phyloP scores from a whole-genome alignment of 176 grass and related monocot genomes.

The Eremochloa ophiuroides region DNA sequence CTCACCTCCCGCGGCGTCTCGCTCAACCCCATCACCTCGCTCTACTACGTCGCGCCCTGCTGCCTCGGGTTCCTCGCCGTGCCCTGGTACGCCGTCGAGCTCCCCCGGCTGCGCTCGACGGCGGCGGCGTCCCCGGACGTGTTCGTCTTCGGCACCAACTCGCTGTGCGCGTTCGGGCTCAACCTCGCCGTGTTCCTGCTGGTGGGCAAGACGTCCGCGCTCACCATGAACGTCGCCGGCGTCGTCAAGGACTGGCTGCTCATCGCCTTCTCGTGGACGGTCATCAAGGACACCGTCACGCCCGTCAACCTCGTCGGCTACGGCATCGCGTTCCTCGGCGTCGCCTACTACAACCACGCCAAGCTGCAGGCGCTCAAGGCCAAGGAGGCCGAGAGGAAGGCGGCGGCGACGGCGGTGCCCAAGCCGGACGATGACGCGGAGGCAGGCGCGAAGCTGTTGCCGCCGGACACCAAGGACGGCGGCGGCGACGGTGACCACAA shows the following conservation, averaged over 20 bases:
- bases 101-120: slow-evolving; percentile 42
- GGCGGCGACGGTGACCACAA: not conserved
- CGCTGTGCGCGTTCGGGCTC: slow-evolving; percentile 74
- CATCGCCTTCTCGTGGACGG: slow-evolving; percentile 88
- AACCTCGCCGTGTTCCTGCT: slow-evolving; percentile 89
- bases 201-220: slow-evolving; percentile 86
- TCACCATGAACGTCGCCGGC: slow-evolving; percentile 89
- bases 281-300: slow-evolving; percentile 75
- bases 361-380: slow-evolving; percentile 76
- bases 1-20: slow-evolving; percentile 63
- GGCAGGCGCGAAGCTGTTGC: slow-evolving; percentile 33
- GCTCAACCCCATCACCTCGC: slow-evolving; percentile 84
- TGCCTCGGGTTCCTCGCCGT: slow-evolving; percentile 69
- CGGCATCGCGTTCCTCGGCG: slow-evolving; percentile 80
- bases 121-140: slow-evolving; percentile 30
- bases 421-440: slow-evolving; percentile 38
- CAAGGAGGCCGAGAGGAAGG: slow-evolving; percentile 71
- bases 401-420: not conserved
- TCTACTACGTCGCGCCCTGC: slow-evolving; percentile 83
- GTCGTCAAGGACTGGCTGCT: slow-evolving; percentile 94
- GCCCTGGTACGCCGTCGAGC: slow-evolving; percentile 68
- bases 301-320: slow-evolving; percentile 71
- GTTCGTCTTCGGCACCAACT: slow-evolving; percentile 77
- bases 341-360: slow-evolving; percentile 81
- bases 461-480: slow-evolving; percentile 14